Base-by-base conservation (phyloP, 345 rosid genomes). In the Noccaea bulbosa region DNA sequence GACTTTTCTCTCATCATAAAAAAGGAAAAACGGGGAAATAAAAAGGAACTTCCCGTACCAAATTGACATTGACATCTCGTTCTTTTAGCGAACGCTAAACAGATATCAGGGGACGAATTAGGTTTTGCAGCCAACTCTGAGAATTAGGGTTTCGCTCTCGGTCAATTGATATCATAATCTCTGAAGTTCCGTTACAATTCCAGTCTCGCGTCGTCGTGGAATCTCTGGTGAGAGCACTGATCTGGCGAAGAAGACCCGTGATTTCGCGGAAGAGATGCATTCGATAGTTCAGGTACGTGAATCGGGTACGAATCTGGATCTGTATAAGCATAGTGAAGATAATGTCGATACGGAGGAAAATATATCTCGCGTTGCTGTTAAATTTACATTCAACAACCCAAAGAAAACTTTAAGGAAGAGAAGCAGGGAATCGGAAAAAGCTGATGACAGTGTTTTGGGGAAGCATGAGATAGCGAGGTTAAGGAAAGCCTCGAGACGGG, bases 321-420 rank as follows among this genome's bases (percentile, higher is more conserved):
- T 40, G 43, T 33, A 10, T 17, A 63, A 38, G 35, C 20, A 38
- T 17, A 12, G 4, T 4, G 74, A 70, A 50, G 67, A 70, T 16
- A n/a, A 34, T 1, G 70, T 15, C 37, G 70, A 63, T 24, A 38
- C 24, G n/a, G 30, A 12, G 45, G 67, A n/a, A 6, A 67, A 51
- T 10, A 34, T 5, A 30, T 27, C 66, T 54, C 58, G 49, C 12
- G 34, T 15, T 48, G 17, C 39, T 59, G 57, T 72, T 41, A 72
- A 5, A 11, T 54, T 59, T 0, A 33, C 2, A 27, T 55, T 67
- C 2, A 34, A 22, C 32, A 11, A 11, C 30, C 67, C 78, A 8
- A 74, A 59, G 48, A 67, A 74, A 11, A 34, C 2, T 11, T 35
- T 68, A 9, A 67, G 68, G 4, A 74, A 60, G 62, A 34, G 62